Percentiles rank a stretch among this genome's conserved stretches.
These are phyloP conservation scores for Podila clonocystis DNA, from an alignment of 192 early-diverging fungal species.

Conservation along the genomic window DNA sequence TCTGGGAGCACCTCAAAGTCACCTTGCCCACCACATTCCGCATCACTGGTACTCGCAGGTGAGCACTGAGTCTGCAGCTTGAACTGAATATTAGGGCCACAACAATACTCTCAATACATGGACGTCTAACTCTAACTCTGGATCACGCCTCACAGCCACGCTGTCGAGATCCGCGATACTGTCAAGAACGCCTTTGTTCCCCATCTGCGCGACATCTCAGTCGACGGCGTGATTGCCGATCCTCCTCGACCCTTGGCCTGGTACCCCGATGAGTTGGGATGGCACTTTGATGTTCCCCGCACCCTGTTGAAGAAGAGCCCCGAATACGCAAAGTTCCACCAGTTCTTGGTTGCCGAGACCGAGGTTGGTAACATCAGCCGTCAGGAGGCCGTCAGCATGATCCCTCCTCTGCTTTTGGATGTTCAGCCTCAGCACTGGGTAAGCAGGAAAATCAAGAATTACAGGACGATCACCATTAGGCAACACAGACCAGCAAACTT, in stretches of 20 bases:
- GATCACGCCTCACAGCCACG: conserved; percentile 55
- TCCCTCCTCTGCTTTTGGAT: conserved; percentile 93
- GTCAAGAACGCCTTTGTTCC: conserved; percentile 70
- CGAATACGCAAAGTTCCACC: conserved; percentile 85
- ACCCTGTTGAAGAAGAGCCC: conserved; percentile 79
- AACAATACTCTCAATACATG: neutral
- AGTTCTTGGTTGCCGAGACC: conserved; percentile 97
- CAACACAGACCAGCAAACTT: neutral
- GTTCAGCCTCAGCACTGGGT: conserved; percentile 89
- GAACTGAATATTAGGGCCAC: too few relatives aligned
- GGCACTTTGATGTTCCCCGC: conserved; percentile 86
- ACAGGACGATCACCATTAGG: neutral
- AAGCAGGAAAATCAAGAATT: neutral
- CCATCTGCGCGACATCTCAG: conserved; percentile 56
- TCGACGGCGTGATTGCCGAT: conserved; percentile 80
- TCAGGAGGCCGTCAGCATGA: conserved; percentile 98
- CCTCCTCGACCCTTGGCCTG: conserved; percentile 84
- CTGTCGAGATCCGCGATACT: conserved; percentile 73
- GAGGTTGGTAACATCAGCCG: conserved; percentile 97
- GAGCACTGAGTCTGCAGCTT: neutral
- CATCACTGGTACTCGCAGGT: conserved; percentile 90
- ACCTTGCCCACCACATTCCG: conserved; percentile 92
- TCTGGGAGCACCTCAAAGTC: conserved; percentile 76
- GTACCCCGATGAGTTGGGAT: conserved; percentile 94
- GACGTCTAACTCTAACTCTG: neutral